These are phyloP conservation scores for Sonneratia alba DNA, from an alignment of 345 rosid species.

Conservation along the genomic window DNA sequence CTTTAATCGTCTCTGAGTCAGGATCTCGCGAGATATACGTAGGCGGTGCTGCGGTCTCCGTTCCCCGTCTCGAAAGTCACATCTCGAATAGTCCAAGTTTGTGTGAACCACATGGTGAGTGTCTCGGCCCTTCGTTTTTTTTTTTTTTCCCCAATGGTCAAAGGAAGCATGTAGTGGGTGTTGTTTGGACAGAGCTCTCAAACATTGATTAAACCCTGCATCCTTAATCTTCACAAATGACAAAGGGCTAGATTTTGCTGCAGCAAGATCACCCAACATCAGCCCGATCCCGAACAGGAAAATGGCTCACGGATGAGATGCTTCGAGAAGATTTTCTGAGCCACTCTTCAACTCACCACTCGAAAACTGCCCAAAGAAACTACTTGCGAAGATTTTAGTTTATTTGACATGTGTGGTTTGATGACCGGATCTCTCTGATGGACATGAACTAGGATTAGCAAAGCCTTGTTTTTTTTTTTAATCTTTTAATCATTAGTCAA, in stretches of 20 bases:
- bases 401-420: neutral
- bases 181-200: neutral
- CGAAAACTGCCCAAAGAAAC: neutral
- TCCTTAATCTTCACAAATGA: neutral
- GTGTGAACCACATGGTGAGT: neutral
- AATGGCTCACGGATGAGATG: neutral
- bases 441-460: neutral
- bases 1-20: too few relatives aligned
- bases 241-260: neutral
- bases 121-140: neutral
- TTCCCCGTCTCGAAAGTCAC: too few relatives aligned
- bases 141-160: neutral
- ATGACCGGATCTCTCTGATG: neutral
- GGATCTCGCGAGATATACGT: too few relatives aligned
- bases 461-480: neutral
- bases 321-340: neutral
- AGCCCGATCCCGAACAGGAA: neutral
- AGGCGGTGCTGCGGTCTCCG: too few relatives aligned
- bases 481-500: neutral
- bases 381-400: neutral
- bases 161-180: neutral
- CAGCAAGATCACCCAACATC: neutral
- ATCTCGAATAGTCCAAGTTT: too few relatives aligned
- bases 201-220: neutral
- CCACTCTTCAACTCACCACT: neutral